Percentiles rank a stretch among this genome's conserved stretches.
Conservation (phyloP, 2,329 filamentous ascomycete genomes). For the Colletotrichum musae region DNA sequence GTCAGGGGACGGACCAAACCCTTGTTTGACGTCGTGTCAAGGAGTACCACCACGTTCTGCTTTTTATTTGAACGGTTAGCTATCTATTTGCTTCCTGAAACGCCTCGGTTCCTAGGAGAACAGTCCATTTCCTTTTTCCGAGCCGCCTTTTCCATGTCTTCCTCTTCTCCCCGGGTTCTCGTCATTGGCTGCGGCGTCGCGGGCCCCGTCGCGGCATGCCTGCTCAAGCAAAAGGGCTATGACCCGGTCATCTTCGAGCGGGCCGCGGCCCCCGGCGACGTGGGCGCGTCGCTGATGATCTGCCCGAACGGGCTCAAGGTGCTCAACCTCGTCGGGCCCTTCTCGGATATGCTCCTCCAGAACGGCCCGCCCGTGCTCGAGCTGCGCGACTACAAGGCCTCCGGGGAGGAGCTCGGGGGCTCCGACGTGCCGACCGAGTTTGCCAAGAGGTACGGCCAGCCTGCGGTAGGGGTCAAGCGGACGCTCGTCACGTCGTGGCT, state of each 20-base stretch:
- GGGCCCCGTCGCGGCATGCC: conserved; percentile 43
- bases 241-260: conserved; percentile 47
- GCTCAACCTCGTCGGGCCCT: conserved; percentile 42
- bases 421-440: conserved; percentile 42
- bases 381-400: conserved; percentile 42
- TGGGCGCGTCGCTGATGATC: conserved; percentile 46
- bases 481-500: conserved; percentile 43
- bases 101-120: too few relatives aligned
- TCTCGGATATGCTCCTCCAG: conserved; percentile 1
- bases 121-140: not conserved
- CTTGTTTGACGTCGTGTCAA: conserved; percentile 5
- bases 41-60: too few relatives aligned
- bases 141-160: conserved; percentile 6
- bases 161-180: conserved; percentile 35
- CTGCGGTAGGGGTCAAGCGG: conserved; percentile 43
- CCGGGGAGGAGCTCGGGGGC: conserved; percentile 42
- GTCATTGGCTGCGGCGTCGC: conserved; percentile 46
- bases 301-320: conserved; percentile 47
- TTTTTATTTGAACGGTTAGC: too few relatives aligned
- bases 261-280: conserved; percentile 43
- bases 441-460: conserved; percentile 42
- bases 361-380: conserved; percentile 39
- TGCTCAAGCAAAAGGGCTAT: conserved; percentile 46
- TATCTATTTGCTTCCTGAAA: too few relatives aligned
- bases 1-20: conserved; percentile 5